Evolutionary conservation across 2,329 filamentous ascomycete species (phyloP).

Genomic region (Neofusicoccum laricinum): DNA sequence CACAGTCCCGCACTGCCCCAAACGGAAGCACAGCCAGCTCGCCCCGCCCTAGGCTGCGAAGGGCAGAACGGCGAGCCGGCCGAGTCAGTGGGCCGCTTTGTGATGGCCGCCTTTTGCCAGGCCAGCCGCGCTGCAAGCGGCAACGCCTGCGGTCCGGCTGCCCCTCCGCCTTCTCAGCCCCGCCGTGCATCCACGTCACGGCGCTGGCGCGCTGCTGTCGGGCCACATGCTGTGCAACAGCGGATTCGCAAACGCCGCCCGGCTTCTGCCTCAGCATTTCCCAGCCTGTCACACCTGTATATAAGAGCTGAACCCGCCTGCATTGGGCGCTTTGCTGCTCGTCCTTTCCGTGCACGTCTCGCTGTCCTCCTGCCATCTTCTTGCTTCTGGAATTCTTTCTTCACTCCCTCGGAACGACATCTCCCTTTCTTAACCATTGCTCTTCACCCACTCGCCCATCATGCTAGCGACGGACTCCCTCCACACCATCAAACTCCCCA

Average conservation of each 20-base stretch:
- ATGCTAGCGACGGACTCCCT: conserved; percentile 24
- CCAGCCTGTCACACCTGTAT: background rate
- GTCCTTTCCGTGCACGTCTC: background rate
- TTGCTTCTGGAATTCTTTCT: background rate
- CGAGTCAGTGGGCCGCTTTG: background rate
- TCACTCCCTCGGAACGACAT: no score
- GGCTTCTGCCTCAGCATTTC: background rate
- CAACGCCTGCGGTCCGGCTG: background rate
- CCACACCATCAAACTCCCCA: conserved; percentile 28
- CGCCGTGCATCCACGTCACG: conserved; percentile 3
- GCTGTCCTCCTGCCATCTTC: background rate
- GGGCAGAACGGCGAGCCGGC: no score
- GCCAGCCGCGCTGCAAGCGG: background rate
- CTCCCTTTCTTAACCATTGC: no score
- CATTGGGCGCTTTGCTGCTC: background rate
- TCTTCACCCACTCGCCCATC: background rate
- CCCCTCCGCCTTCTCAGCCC: conserved; percentile 11
- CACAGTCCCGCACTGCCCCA: no score
- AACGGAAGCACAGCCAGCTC: no score
- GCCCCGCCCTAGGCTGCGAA: no score
- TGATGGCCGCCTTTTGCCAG: background rate
- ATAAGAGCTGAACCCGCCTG: conserved; percentile 3
- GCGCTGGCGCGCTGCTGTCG: background rate
- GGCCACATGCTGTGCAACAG: background rate
- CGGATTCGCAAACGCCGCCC: background rate